Evolutionary conservation across 2,329 filamentous ascomycete species (phyloP).

Genomic region (Neopestalotiopsis rosae): DNA sequence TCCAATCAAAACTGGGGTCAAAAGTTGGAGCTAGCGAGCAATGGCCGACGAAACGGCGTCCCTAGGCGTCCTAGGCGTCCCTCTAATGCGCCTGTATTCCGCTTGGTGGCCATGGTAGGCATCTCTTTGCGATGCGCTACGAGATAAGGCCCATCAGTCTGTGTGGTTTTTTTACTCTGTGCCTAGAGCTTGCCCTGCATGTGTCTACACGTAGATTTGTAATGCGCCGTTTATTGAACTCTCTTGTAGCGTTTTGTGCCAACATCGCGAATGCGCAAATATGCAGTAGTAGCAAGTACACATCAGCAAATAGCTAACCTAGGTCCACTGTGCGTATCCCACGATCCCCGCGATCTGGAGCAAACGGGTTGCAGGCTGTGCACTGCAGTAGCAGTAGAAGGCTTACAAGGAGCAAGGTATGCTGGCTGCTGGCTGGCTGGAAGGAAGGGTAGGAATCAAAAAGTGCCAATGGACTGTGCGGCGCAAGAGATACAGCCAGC

Average conservation of each 20-base stretch:
- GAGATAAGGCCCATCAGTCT: background rate
- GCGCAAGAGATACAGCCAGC: background rate
- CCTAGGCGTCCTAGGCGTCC: background rate
- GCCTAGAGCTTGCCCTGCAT: background rate
- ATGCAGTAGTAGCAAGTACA: no score
- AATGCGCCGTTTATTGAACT: background rate
- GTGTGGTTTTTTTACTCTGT: background rate
- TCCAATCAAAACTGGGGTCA: conserved; percentile 15
- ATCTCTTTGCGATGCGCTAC: conserved; percentile 2
- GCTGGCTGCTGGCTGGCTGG: background rate
- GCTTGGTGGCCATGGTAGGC: background rate
- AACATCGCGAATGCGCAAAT: no score
- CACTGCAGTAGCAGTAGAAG: background rate
- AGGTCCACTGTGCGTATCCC: background rate
- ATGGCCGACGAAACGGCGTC: conserved; percentile 1
- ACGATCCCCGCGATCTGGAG: background rate
- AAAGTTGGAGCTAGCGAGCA: conserved; percentile 1
- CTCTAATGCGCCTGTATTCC: conserved; percentile 1
- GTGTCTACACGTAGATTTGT: background rate
- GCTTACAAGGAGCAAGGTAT: no score
- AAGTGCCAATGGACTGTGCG: background rate
- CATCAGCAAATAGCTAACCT: no score
- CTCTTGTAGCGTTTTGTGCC: no score
- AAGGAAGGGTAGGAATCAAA: background rate
- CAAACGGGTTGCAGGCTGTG: background rate